Conservation (phyloP, 2,329 filamentous ascomycete genomes). For the Fusarium sp. region DNA sequence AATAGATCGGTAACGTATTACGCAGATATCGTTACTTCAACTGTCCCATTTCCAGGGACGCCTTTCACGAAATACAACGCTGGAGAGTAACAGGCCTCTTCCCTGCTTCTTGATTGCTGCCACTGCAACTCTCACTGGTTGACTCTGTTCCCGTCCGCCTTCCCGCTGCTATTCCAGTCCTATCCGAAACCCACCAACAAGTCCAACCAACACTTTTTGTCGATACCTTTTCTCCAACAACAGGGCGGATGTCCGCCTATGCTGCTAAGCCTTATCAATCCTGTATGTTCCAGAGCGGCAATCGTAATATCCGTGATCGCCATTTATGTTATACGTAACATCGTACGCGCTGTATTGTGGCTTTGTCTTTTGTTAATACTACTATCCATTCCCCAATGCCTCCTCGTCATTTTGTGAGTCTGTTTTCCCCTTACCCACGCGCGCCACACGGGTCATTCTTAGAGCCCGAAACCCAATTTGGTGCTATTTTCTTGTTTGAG, state of each 20-base stretch:
- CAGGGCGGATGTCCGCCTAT: neutral
- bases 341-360: conserved; percentile 20
- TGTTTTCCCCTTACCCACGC: conserved; percentile 39
- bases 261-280: neutral
- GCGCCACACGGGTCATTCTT: conserved; percentile 10
- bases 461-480: conserved; percentile 12
- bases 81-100: conserved; percentile 19
- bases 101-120: conserved; percentile 24
- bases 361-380: conserved; percentile 25
- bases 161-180: conserved; percentile 31
- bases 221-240: neutral
- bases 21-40: neutral
- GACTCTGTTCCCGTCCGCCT: conserved; percentile 27
- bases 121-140: conserved; percentile 35
- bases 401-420: conserved; percentile 25
- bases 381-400: conserved; percentile 29
- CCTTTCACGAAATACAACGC: neutral
- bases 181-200: conserved; percentile 25
- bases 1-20: neutral
- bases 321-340: neutral
- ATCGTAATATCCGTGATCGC: conserved; percentile 6
- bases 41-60: conserved; percentile 7
- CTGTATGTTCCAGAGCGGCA: conserved; percentile 20
- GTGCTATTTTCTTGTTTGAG: neutral
- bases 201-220: conserved; percentile 4